phyloP scores from a whole-genome alignment of 192 early-diverging fungal genomes.

The Thamnidium elegans region DNA sequence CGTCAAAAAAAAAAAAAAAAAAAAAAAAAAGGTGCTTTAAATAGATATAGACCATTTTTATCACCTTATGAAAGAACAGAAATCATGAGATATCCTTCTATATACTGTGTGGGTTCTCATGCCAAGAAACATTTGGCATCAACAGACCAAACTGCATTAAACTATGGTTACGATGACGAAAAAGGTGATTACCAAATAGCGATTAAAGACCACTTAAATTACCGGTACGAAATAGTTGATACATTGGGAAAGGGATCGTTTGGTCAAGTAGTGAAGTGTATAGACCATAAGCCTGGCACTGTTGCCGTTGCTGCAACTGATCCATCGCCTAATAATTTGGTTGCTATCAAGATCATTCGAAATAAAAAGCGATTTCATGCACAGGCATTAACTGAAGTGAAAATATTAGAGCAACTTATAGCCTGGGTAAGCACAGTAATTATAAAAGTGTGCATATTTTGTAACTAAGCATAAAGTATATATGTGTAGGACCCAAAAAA shows the following conservation, averaged over 20 bases:
- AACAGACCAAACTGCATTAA: conserved; percentile 53
- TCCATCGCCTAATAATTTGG: conserved; percentile 47
- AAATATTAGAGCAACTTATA: conserved; percentile 82
- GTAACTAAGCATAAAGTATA: too few species aligned
- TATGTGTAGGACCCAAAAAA: conserved; percentile 69
- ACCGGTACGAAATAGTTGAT: conserved; percentile 92
- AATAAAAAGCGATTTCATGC: conserved; percentile 97
- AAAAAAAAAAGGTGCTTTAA: conserved; percentile 46
- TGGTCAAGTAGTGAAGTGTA: conserved; percentile 91
- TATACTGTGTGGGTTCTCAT: conserved; percentile 88
- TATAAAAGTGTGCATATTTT: too few species aligned
- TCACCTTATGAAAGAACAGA: conserved; percentile 88
- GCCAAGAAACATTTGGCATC: conserved; percentile 58
- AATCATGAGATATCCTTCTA: conserved; percentile 73
- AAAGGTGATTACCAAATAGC: conserved; percentile 90
- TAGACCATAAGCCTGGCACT: conserved; percentile 71
- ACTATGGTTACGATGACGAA: conserved; percentile 83
- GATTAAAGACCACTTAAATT: conserved; percentile 82
- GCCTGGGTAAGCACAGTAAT: too few species aligned
- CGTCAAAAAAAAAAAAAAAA: background rate
- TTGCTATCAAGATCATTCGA: conserved; percentile 92
- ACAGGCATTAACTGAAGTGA: conserved; percentile 93
- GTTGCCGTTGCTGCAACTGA: conserved; percentile 58
- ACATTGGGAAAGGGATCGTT: conserved; percentile 92
- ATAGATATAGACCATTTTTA: conserved; percentile 67